Percentiles rank a stretch among this genome's conserved stretches.
phyloP scores from a whole-genome alignment of 176 grass and related monocot genomes.

The Oryza australiensis region DNA sequence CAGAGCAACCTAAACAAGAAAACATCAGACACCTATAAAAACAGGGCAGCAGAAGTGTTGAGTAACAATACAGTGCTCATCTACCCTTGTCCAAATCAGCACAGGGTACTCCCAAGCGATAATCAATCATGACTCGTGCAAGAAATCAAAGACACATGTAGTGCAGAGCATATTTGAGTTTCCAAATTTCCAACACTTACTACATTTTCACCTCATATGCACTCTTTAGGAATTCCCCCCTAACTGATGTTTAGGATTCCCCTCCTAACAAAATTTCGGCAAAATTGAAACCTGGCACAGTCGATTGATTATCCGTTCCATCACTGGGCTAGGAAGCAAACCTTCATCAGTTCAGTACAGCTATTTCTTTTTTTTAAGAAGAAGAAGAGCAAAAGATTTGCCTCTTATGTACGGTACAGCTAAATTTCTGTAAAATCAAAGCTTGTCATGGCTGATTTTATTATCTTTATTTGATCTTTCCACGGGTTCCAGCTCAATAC shows the following conservation, averaged over 20 bases:
- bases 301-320: neutral
- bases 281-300: neutral
- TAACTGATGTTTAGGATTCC: neutral
- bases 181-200: too few species aligned
- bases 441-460: too few species aligned
- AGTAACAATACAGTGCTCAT: neutral
- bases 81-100: neutral
- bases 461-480: too few species aligned
- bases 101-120: neutral
- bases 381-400: too few species aligned
- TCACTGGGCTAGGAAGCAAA: neutral
- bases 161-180: neutral
- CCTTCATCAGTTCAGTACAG: too few species aligned
- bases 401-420: too few species aligned
- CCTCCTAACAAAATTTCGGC: neutral
- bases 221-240: neutral
- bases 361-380: too few species aligned
- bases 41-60: neutral
- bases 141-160: neutral
- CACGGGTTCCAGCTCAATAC: neutral
- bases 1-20: slow-evolving; percentile 59
- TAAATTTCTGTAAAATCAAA: too few species aligned
- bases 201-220: too few species aligned
- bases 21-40: neutral
- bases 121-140: neutral